Base-by-base conservation (phyloP, 441 rosid genomes). In the Pelargonium cotyledonis region DNA sequence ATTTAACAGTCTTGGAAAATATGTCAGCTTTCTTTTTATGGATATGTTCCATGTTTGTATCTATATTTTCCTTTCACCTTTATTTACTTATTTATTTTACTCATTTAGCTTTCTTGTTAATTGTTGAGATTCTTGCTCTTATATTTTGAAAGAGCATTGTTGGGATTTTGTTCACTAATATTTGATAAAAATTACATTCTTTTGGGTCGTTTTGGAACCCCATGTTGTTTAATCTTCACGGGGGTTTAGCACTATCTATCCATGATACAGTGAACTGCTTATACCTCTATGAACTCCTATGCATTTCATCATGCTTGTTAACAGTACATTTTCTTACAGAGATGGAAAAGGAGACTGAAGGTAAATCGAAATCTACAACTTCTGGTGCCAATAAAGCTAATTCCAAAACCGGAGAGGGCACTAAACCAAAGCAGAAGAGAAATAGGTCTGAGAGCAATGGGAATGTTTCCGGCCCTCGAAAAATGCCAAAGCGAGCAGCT, bases 401-500 rank as follows among this genome's bases (percentile, higher is more conserved):
- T 61, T 18, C 41, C 35, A 64, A 64, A 55, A 68, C 55, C 46
- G 65, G 44, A 14, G 65, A 12, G 11, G 66, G 23, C 16, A 26
- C 65, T 16, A 58, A 61, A 67, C 61, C 61, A 44, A 72, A 67
- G 7, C 65, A 69, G 62, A 78, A 72, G 60, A 75, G 82, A 67
- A 65, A 31, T 29, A 44, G 63, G 44, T 60, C 69, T 16, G 64
- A 65, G 15, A 64, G 58, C 16, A 66, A 29, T 38, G 66, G 62
- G 7, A 62, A 65, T 51, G 15, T 61, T 3, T 1, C 72, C 1
- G 35, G 46, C 60, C 19, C 65, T 65, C 68, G 72, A 35, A 73
- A 73, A 69, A 65, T 76, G 82, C 80, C 79, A 0, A 73, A 62
- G 75, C 75, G 79, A 49, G 75, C 77, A 38, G 79, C 79, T 14